Percentiles rank a stretch among this genome's conserved stretches.
Evolutionary conservation across 176 grass and related monocot species (phyloP).

Genomic region (Bolboschoenus planiculmis): DNA sequence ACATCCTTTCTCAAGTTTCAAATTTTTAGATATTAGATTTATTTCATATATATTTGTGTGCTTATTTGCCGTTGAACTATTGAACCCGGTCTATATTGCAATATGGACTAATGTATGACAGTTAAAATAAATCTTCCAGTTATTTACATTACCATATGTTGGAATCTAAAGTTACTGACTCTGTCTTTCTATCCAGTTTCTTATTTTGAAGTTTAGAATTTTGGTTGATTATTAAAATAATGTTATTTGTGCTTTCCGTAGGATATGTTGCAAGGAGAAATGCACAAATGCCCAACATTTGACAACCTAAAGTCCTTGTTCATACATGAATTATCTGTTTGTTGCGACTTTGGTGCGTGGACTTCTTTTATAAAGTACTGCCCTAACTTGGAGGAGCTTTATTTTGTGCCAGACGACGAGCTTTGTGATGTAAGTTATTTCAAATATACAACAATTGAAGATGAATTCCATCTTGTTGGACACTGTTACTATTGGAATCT

Average conservation of each 20-base stretch:
- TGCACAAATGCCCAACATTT: neutral
- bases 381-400: conserved; percentile 11
- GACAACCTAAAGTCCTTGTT: neutral
- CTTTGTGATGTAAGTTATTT: neutral
- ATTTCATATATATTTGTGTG: neutral
- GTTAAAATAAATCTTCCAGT: neutral
- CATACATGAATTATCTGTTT: neutral
- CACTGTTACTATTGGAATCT: neutral
- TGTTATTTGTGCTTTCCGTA: neutral
- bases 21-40: neutral
- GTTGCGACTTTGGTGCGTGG: neutral
- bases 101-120: neutral
- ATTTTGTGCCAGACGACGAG: neutral
- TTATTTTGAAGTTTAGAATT: neutral
- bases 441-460: neutral
- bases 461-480: neutral
- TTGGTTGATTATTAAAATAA: neutral
- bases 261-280: neutral
- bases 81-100: neutral
- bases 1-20: neutral
- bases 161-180: neutral
- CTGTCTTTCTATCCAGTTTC: neutral
- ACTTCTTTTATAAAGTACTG: neutral
- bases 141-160: neutral
- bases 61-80: neutral